These are phyloP conservation scores for Septoria petroselini DNA, from an alignment of 2,329 filamentous ascomycete genomes.

Conservation along the genomic window DNA sequence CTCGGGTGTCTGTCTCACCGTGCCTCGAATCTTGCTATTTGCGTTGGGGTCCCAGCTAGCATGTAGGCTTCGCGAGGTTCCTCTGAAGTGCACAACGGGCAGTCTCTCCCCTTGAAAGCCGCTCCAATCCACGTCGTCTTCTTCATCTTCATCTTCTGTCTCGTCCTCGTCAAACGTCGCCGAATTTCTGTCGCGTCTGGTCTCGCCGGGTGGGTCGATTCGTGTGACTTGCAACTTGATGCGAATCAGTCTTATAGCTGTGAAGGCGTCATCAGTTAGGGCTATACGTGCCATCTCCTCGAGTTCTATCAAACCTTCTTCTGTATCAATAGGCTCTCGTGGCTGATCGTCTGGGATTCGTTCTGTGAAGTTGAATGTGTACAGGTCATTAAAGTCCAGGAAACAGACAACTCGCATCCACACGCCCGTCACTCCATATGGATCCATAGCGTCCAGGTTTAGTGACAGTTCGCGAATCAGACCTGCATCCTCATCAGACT, in stretches of 20 bases:
- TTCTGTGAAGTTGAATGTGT: slow-evolving; percentile 64
- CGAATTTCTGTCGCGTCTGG: slow-evolving; percentile 25
- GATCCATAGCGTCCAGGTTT: slow-evolving; percentile 57
- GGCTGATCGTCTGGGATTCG: slow-evolving; percentile 35
- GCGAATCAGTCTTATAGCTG: slow-evolving; percentile 64
- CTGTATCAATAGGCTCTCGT: slow-evolving; percentile 55
- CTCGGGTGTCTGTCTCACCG: slow-evolving; percentile 63
- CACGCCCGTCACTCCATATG: slow-evolving; percentile 67
- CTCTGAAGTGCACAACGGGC: slow-evolving; percentile 68
- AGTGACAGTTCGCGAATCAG: slow-evolving; percentile 38
- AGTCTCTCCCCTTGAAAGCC: slow-evolving; percentile 33
- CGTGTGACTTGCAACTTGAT: slow-evolving; percentile 62
- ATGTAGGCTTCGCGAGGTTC: slow-evolving; percentile 60
- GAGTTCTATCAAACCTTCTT: slow-evolving; percentile 49
- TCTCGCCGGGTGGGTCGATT: slow-evolving; percentile 58
- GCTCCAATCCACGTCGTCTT: slow-evolving; percentile 33
- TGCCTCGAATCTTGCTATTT: slow-evolving; percentile 64
- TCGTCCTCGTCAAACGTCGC: slow-evolving; percentile 43
- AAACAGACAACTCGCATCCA: slow-evolving; percentile 62
- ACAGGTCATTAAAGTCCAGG: slow-evolving; percentile 68
- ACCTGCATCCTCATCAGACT: slow-evolving; percentile 25
- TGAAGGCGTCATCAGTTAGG: slow-evolving; percentile 18
- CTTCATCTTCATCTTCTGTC: slow-evolving; percentile 32
- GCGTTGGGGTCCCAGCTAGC: slow-evolving; percentile 66
- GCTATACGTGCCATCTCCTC: slow-evolving; percentile 33